These are phyloP conservation scores for Clohesyomyces aquaticus DNA, from an alignment of 495 filamentous ascomycete genomes.

Conservation along the genomic window DNA sequence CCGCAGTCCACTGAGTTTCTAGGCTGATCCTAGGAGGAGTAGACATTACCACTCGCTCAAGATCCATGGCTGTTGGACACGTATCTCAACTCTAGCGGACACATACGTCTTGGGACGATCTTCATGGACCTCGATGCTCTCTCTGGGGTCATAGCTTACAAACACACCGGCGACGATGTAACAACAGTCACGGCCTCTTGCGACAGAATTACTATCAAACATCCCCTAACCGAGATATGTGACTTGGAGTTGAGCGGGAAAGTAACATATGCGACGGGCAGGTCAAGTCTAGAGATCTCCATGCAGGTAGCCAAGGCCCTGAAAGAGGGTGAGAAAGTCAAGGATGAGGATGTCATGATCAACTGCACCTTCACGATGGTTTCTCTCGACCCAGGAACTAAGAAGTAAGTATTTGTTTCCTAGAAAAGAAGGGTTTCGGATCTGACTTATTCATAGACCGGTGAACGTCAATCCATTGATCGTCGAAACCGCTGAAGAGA, in stretches of 20 bases:
- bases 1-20: not conserved
- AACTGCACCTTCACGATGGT: conserved; percentile 87
- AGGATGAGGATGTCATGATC: conserved; percentile 70
- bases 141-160: conserved; percentile 75
- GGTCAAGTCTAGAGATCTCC: conserved; percentile 80
- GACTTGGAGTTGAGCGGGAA: conserved; percentile 79
- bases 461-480: conserved; percentile 62
- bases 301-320: conserved; percentile 71
- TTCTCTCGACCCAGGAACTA: conserved; percentile 73
- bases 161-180: conserved; percentile 76
- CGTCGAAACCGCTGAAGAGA: conserved; percentile 72
- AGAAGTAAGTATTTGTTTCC: conserved; percentile 61
- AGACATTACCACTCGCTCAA: conserved; percentile 61
- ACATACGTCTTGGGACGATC: conserved; percentile 69
- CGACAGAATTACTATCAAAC: conserved; percentile 76
- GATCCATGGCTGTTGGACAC: conserved; percentile 73
- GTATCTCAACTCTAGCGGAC: conserved; percentile 68
- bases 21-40: not conserved
- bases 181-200: conserved; percentile 82
- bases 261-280: conserved; percentile 79
- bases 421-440: not conserved
- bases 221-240: conserved; percentile 75
- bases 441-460: conserved; percentile 49
- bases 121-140: conserved; percentile 85
- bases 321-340: conserved; percentile 58